These are phyloP conservation scores for Echites panduratus DNA, from an alignment of 257 asterid species.

Conservation along the genomic window DNA sequence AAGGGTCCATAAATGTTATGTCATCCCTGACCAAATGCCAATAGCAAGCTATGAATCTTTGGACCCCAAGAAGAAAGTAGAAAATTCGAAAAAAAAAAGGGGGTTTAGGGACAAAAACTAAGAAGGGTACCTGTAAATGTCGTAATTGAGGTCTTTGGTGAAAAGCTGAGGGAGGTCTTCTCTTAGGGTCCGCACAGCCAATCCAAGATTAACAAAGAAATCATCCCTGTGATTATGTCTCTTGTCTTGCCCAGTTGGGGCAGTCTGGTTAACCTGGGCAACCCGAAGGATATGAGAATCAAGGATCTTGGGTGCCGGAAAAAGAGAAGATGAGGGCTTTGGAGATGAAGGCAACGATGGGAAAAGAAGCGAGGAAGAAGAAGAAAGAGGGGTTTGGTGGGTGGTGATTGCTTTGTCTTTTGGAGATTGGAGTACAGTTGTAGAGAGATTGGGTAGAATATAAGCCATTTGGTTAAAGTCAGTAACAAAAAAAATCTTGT, in stretches of 20 bases:
- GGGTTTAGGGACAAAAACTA: no score
- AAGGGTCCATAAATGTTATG: conserved; percentile 68
- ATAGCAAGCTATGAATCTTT: not conserved
- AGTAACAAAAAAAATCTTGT: no score
- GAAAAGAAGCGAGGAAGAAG: not conserved
- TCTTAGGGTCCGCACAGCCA: conserved; percentile 82
- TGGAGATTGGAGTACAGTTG: conserved; percentile 32
- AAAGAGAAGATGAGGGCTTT: conserved; percentile 9
- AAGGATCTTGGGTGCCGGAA: conserved; percentile 32
- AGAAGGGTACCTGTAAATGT: conserved; percentile 57
- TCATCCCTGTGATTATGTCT: conserved; percentile 43
- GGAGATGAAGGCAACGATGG: conserved; percentile 15
- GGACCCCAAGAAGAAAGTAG: not conserved
- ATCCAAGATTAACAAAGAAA: conserved; percentile 73
- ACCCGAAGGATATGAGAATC: conserved; percentile 34
- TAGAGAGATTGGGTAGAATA: conserved; percentile 64
- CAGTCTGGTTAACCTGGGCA: conserved; percentile 39
- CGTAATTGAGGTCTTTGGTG: conserved; percentile 73
- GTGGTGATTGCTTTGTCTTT: conserved; percentile 38
- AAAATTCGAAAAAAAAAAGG: not conserved
- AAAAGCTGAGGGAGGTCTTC: conserved; percentile 76
- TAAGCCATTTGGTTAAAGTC: conserved; percentile 41
- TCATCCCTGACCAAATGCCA: conserved; percentile 61
- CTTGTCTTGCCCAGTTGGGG: conserved; percentile 34
- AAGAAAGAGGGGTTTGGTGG: conserved; percentile 16